Conservation (phyloP, 352 stramenopile genomes). For the Peronosclerospora sorghi region DNA sequence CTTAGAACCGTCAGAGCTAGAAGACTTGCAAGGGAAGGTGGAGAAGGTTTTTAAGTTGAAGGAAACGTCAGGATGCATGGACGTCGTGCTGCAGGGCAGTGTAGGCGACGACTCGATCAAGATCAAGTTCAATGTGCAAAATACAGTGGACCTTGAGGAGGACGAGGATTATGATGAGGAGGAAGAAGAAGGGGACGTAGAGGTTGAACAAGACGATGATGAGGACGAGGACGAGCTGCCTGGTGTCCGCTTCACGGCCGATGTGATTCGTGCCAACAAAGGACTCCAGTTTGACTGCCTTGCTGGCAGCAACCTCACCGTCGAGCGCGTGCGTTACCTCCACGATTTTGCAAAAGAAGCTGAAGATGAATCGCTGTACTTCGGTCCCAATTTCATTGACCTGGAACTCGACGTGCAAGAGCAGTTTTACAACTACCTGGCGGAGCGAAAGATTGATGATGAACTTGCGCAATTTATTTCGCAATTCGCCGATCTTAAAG, state of each 20-base stretch:
- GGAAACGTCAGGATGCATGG: slow-evolving; percentile 52
- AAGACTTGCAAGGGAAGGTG: slow-evolving; percentile 56
- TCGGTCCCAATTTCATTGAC: slow-evolving; percentile 72
- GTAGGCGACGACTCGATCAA: slow-evolving; percentile 44
- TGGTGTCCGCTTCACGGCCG: slow-evolving; percentile 66
- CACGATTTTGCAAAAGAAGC: slow-evolving; percentile 36
- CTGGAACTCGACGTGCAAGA: slow-evolving; percentile 80
- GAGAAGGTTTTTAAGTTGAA: slow-evolving; percentile 52
- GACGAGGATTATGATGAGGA: slow-evolving; percentile 39
- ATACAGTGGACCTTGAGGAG: slow-evolving; percentile 59
- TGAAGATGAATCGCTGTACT: slow-evolving; percentile 61
- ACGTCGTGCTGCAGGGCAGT: slow-evolving; percentile 46
- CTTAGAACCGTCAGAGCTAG: slow-evolving; percentile 63
- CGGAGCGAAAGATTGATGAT: slow-evolving; percentile 70
- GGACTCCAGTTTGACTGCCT: slow-evolving; percentile 77
- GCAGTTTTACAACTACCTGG: slow-evolving; percentile 69
- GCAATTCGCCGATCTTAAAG: slow-evolving; percentile 75
- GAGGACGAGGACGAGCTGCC: slow-evolving; percentile 58
- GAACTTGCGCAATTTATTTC: slow-evolving; percentile 78
- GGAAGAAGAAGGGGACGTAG: slow-evolving; percentile 27
- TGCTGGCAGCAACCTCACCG: slow-evolving; percentile 67
- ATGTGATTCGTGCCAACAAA: slow-evolving; percentile 58
- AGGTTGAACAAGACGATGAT: slow-evolving; percentile 38
- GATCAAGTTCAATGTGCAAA: slow-evolving; percentile 75
- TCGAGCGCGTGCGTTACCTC: slow-evolving; percentile 68